Evolutionary conservation across 345 rosid species (phyloP), one percentile per base, ranked within the genome.

Genomic region (Aquilaria sinensis): DNA sequence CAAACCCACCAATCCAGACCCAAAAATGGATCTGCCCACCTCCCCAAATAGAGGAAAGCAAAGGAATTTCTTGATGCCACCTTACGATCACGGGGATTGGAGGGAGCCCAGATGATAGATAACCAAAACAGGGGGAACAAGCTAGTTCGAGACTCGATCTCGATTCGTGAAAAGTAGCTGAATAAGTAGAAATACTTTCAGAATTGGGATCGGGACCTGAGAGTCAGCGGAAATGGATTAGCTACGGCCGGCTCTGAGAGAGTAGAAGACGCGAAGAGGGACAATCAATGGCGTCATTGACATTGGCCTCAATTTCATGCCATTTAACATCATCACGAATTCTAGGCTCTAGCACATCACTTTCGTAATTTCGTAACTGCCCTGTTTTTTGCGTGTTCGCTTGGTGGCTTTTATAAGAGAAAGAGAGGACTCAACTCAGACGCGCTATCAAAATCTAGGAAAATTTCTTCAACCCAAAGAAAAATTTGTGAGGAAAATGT

Each of bases 1-100:
- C 57, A 66, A 51, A 70, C 71, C 71, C 74, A 60, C 64, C 61
- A 58, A 65, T 41, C 61, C 29, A 62, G 29, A 61, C 50, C 58
- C n/a, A 30, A 68, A 66, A 51, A 46, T 62, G 68, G 72, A 83
- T 77, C 84, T 66, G 77, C 66, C 80, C 80, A 78, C 74, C 79
- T 67, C 67, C 59, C 45, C 14, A 61, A 53, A 57, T 3, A 45
- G 60, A 45, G 53, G 15, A 51, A 64, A 58, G 12, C 47, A 33
- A 4, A 45, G 43, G 34, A 55, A 69, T 34, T 67, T 59, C 37
- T 9, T 30, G 57, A 51, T 41, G 56, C 53, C 69, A 15, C 54
- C 61, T 63, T 46, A 47, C 56, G 62, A 54, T 16, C 55, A 56
- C 23, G 29, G 16, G 51, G 10, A 11, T 53, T 23, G 33, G 72